Percentiles rank a stretch among this genome's conserved stretches.
These are phyloP conservation scores for Biscogniauxia sp. DNA, from an alignment of 2,329 filamentous ascomycete genomes.

Conservation along the genomic window DNA sequence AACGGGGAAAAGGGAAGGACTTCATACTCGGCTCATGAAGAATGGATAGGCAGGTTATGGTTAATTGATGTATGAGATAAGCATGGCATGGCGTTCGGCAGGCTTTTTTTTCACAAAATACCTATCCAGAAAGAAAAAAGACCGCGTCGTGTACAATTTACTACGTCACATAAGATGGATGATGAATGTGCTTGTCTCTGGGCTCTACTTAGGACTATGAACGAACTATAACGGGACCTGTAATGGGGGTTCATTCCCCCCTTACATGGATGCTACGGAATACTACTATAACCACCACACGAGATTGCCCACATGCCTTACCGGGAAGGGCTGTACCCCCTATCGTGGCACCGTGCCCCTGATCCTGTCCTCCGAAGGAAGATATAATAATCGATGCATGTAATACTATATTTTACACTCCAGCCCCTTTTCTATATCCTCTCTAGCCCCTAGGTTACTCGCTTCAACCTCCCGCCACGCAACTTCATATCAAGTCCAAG, in stretches of 20 bases:
- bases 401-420: too few species aligned
- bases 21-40: constrained; percentile 8
- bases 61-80: not conserved
- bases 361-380: too few species aligned
- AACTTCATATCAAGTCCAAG: not conserved
- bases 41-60: constrained; percentile 10
- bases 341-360: too few species aligned
- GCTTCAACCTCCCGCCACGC: not conserved
- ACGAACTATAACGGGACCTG: not conserved
- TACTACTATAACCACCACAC: not conserved
- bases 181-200: too few species aligned
- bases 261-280: not conserved
- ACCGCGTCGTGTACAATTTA: not conserved
- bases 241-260: not conserved
- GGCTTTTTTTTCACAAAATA: constrained; percentile 11
- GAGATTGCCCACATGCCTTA: not conserved
- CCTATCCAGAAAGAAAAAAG: constrained; percentile 1
- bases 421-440: too few species aligned
- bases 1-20: not conserved
- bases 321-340: too few species aligned
- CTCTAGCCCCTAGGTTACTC: too few species aligned
- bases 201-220: too few species aligned
- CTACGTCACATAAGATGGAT: not conserved
- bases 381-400: too few species aligned
- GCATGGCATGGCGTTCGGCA: constrained; percentile 28